Evolutionary conservation across 805 yeast species (phyloP).

Genomic region (Yamadazyma kitorensis): DNA sequence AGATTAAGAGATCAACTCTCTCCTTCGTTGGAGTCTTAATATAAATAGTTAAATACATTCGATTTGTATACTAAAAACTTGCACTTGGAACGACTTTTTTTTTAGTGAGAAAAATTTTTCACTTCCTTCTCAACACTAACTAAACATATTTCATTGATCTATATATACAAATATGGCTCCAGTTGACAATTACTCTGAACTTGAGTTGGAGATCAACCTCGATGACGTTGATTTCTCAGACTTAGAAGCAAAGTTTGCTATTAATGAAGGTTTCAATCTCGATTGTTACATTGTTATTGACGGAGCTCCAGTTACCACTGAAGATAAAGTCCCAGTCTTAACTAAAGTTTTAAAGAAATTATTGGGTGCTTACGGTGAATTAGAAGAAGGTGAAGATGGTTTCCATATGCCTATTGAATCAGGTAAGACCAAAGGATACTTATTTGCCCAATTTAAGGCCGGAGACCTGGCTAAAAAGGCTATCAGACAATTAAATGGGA

Average conservation of each 20-base stretch:
- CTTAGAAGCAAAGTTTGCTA: slow-evolving; percentile 71
- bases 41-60: too few species aligned
- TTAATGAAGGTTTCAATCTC: slow-evolving; percentile 54
- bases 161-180: slow-evolving; percentile 10
- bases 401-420: slow-evolving; percentile 78
- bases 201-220: slow-evolving; percentile 37
- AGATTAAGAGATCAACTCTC: slow-evolving; percentile 27
- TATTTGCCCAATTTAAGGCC: slow-evolving; percentile 77
- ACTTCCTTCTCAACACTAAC: too few species aligned
- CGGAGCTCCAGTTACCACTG: slow-evolving; percentile 96
- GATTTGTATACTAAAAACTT: neutral
- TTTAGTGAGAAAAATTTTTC: slow-evolving; percentile 11
- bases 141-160: too few species aligned
- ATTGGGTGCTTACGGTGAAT: slow-evolving; percentile 73
- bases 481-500: slow-evolving; percentile 76
- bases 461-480: slow-evolving; percentile 72
- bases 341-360: slow-evolving; percentile 82
- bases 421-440: slow-evolving; percentile 81
- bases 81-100: neutral
- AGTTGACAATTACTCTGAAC: slow-evolving; percentile 13
- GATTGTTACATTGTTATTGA: slow-evolving; percentile 84
- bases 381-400: slow-evolving; percentile 57
- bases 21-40: too few species aligned
- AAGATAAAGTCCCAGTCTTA: slow-evolving; percentile 76
- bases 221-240: slow-evolving; percentile 77